Evolutionary conservation across 2,329 filamentous ascomycete genomes (phyloP).

Genomic region (Emergomyces orientalis): DNA sequence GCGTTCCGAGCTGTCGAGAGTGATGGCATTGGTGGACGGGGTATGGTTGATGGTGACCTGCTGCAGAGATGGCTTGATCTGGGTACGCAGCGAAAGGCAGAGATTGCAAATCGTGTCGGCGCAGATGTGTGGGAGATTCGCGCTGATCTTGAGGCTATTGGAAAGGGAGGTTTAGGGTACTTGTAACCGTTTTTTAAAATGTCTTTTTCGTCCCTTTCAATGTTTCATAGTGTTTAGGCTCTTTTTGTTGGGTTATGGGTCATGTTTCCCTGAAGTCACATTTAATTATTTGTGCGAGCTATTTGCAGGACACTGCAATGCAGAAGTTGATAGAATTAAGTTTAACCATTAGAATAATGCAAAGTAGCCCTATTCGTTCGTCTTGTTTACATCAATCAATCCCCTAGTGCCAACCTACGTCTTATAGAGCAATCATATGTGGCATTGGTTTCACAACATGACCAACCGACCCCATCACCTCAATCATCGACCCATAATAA

Average conservation of each 20-base stretch:
- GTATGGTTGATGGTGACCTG: constrained; percentile 69
- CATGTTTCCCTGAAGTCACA: not conserved
- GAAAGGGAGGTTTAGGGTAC: constrained; percentile 52
- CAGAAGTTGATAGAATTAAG: not conserved
- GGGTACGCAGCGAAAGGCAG: constrained; percentile 58
- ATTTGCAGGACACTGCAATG: not conserved
- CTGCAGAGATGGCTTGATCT: constrained; percentile 67
- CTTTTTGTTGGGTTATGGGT: not conserved
- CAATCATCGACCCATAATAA: not conserved
- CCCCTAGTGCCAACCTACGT: not conserved
- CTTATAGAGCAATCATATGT: not conserved
- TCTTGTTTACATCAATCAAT: not conserved
- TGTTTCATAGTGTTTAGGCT: not conserved
- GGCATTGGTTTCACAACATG: not conserved
- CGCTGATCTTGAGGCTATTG: constrained; percentile 57
- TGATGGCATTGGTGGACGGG: constrained; percentile 45
- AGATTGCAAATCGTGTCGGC: constrained; percentile 67
- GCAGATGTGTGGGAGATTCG: constrained; percentile 57
- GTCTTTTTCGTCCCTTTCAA: not conserved
- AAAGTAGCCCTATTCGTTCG: not conserved
- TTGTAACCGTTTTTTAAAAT: constrained; percentile 19
- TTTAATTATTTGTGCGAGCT: not conserved
- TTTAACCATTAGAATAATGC: not conserved
- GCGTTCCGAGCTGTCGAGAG: constrained; percentile 57
- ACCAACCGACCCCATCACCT: not conserved